Base-by-base conservation (phyloP, 495 filamentous ascomycete species). In the Penicillium verhagenii region DNA sequence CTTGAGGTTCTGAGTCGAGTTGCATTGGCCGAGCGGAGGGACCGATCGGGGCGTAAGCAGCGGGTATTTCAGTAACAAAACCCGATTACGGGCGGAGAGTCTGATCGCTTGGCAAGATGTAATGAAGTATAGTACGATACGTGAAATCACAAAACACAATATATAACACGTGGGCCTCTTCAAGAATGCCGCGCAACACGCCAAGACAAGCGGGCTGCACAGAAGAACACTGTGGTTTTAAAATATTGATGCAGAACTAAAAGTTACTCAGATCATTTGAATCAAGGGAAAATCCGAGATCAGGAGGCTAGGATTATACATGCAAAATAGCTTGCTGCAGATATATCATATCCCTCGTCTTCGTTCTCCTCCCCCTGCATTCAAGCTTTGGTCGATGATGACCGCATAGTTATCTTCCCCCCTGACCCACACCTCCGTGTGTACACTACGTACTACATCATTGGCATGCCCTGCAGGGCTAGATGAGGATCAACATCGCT, bases 121-220 rank as follows among this genome's bases (percentile, higher is more conserved):
- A 23, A 16, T 52, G 6, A 23, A 10, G 46, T 33, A 47, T 46
- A 35, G 19, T 50, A 39, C 28, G 11, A 6, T 19, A 37, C 31
- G 9, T 25, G 47, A 23, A 37, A 24, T 21, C n/a, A 25, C 23
- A 48, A 54, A 53, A 52, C 50, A 21, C 3, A 26, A 19, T 43
- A 54, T 50, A 14, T 63, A 35, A 65, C 63, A 63, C 45, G 58
- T 58, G 58, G 58, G 44, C 52, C 52, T 28, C 28, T 50, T 48
- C 23, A 43, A 45, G 23, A 16, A 45, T 45, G 42, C 42, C 42
- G 42, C 42, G 42, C 42, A 45, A 45, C 23, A 26, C 42, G 42
- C 42, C 42, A 45, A 45, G 42, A 45, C 20, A n/a, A 45, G 42
- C 23, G 42, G 21, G 14, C 13, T 45, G 23, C 20, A 24, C 40